Conservation (phyloP, 2,329 filamentous ascomycete genomes). For the Neonectria ditissima region DNA sequence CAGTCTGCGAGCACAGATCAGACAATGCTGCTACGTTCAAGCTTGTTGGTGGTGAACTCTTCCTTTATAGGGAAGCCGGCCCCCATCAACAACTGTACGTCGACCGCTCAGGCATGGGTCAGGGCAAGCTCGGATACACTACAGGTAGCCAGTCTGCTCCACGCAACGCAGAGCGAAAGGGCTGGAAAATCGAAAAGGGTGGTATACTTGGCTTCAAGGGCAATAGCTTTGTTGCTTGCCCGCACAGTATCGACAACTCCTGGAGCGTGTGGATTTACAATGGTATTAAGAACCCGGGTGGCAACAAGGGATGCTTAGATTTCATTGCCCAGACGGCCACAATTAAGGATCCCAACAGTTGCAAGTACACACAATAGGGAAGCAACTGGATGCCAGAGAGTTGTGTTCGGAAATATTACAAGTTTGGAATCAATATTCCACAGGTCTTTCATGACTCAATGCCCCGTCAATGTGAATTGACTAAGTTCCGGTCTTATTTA, state of each 20-base stretch:
- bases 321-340: constrained; percentile 49
- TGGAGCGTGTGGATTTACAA: constrained; percentile 55
- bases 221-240: constrained; percentile 64
- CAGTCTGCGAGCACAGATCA: constrained; percentile 58
- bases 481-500: no score
- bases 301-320: constrained; percentile 52
- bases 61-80: constrained; percentile 56
- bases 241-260: constrained; percentile 53
- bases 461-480: no score
- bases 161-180: constrained; percentile 58
- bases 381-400: not conserved
- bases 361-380: constrained; percentile 49
- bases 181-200: constrained; percentile 58
- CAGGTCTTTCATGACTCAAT: no score
- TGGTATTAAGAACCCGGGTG: constrained; percentile 51
- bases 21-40: constrained; percentile 62
- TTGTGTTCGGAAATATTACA: no score
- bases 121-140: constrained; percentile 65
- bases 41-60: constrained; percentile 58
- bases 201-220: constrained; percentile 61
- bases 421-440: no score
- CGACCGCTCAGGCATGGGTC: constrained; percentile 70
- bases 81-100: constrained; percentile 62
- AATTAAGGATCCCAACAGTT: constrained; percentile 49
- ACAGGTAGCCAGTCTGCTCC: constrained; percentile 56